Evolutionary conservation across 1,139 yeast genomes (phyloP), one percentile per base, ranked within the genome.

Genomic region (Kodamaea derodonti): DNA sequence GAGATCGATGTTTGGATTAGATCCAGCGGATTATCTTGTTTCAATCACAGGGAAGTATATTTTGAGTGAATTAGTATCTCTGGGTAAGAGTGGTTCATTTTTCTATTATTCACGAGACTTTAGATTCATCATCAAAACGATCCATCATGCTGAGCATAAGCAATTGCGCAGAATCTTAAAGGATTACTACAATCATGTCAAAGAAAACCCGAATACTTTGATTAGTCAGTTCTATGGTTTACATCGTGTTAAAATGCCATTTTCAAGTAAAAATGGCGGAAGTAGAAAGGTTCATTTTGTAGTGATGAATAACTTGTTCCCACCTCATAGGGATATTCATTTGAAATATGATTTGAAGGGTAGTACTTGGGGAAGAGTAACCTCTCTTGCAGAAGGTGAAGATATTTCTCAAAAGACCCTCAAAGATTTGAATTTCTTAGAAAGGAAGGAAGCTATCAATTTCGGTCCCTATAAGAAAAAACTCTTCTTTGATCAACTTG

Each of bases 271-370:
- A 3, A 40, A 37, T 5, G 58, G 58, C 33, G 78, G 76, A 29
- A 72, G 72, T 38, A 77, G 94, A 41, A 90, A 87, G 55, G 87
- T 92, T 28, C 95, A 94, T 60, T 92, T 94, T 49, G 72, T 94
- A 37, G 97, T 94, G 29, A 94, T 94, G 98, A 94, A 94, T 64
- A 94, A 94, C 54, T 69, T 94, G 36, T 92, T 94, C 60, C 98
- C 99, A 1, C 95, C 97, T 5, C 90, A 87, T 52, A 72, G 92
- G 38, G 95, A 86, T 45, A 82, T 92, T 40, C 95, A 88, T 54
- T 63, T 76, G 31, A 85, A 92, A 27, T 94, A 78, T 58, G 99
- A 94, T 54, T 71, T 94, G 51, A 94, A 94, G 57, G 99, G 99
- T 1, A 87, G 97, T 0, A 78, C 95, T 0, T 74, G 85, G 69